Percentiles rank a stretch among this genome's conserved stretches.
These are phyloP conservation scores for Acmispon strigosus DNA, from an alignment of 306 rosid genomes.

Conservation along the genomic window DNA sequence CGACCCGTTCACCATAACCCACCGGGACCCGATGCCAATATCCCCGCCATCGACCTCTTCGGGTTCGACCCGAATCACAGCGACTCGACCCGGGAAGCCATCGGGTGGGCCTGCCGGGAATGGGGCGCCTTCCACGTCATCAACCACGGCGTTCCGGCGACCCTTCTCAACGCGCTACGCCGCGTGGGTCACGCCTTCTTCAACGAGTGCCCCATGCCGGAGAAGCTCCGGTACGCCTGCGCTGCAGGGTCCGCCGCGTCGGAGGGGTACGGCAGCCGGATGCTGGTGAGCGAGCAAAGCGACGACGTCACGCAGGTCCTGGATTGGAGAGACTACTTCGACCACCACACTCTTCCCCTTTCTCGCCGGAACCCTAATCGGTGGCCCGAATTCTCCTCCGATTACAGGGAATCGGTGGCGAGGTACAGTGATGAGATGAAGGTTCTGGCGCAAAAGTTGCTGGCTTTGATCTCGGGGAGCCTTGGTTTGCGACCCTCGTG, in stretches of 20 bases:
- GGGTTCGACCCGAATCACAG: slow-evolving; percentile 36
- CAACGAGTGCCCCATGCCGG: slow-evolving; percentile 36
- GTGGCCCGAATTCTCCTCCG: slow-evolving; percentile 64
- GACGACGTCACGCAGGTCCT: slow-evolving; percentile 30
- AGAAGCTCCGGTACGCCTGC: slow-evolving; percentile 64
- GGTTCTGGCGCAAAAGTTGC: slow-evolving; percentile 49
- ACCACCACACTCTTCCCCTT: slow-evolving; percentile 82
- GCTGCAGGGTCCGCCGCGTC: slow-evolving; percentile 47
- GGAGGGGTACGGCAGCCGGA: slow-evolving; percentile 85
- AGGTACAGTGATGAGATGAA: slow-evolving; percentile 53
- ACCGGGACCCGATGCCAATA: background rate
- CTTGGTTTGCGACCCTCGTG: slow-evolving; percentile 51
- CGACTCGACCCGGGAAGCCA: slow-evolving; percentile 25
- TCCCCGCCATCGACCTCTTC: slow-evolving; percentile 48
- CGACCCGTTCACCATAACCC: slow-evolving; percentile 14
- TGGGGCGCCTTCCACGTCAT: slow-evolving; percentile 91
- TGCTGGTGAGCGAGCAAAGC: slow-evolving; percentile 39
- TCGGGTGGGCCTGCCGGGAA: slow-evolving; percentile 49
- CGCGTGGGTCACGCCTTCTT: slow-evolving; percentile 59
- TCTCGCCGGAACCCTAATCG: slow-evolving; percentile 65
- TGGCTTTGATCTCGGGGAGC: slow-evolving; percentile 64
- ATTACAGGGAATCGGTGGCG: slow-evolving; percentile 39
- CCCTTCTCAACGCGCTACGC: slow-evolving; percentile 37
- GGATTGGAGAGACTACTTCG: slow-evolving; percentile 95
- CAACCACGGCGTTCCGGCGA: slow-evolving; percentile 57